Evolutionary conservation across 2,329 filamentous ascomycete species (phyloP).

Genomic region (Onygenales sp.): DNA sequence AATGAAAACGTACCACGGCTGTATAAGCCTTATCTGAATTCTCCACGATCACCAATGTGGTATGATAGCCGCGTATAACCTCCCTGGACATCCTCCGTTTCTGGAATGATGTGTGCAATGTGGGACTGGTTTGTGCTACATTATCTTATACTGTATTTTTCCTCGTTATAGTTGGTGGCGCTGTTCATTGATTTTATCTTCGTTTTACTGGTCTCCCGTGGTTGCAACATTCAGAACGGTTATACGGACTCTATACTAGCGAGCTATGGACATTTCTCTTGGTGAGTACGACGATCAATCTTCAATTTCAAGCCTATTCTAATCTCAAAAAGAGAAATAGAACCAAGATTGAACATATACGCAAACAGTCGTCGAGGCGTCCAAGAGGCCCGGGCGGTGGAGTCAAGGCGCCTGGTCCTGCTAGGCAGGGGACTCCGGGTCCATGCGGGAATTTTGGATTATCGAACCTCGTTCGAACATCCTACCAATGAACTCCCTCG

Average conservation of each 20-base stretch:
- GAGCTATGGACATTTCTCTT: background rate
- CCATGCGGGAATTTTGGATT: background rate
- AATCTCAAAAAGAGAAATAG: background rate
- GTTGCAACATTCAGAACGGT: constrained; percentile 4
- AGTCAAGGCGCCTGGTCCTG: background rate
- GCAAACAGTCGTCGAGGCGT: background rate
- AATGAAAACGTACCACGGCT: constrained; percentile 28
- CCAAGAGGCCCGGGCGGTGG: background rate
- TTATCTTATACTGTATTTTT: constrained; percentile 2
- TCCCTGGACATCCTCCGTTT: background rate
- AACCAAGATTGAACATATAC: background rate
- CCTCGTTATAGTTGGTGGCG: background rate
- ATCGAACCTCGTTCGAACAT: background rate
- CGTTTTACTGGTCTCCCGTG: constrained; percentile 4
- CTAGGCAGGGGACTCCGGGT: background rate
- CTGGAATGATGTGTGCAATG: constrained; percentile 2
- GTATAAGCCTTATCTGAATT: background rate
- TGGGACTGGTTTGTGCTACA: constrained; percentile 2
- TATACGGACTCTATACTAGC: constrained; percentile 2
- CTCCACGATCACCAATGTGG: background rate
- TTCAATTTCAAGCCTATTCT: background rate
- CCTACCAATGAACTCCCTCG: background rate
- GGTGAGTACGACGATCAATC: background rate
- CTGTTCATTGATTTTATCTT: constrained; percentile 1
- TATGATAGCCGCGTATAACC: background rate